A percentile compares a stretch with the other conserved stretches of the same genome.
These are phyloP conservation scores for Botrytis squamosa DNA, from an alignment of 2,329 filamentous ascomycete genomes.

Conservation along the genomic window DNA sequence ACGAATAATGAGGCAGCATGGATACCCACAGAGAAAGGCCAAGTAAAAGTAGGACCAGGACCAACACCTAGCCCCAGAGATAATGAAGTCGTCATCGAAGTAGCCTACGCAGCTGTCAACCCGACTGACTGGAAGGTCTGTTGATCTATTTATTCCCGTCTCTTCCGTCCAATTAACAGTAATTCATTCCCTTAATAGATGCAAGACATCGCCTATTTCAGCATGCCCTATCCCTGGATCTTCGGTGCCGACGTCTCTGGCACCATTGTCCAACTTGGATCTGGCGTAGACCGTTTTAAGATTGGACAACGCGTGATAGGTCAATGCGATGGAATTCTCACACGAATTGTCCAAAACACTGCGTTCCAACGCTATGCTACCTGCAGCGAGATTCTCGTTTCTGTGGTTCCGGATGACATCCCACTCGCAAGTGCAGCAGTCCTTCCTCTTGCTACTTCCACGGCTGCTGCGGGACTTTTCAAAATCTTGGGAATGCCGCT, in stretches of 20 bases:
- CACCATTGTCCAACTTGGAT: slow-evolving; percentile 42
- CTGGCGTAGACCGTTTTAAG: slow-evolving; percentile 46
- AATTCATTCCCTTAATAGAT: slow-evolving; percentile 18
- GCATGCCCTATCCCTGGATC: slow-evolving; percentile 29
- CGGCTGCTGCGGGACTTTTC: slow-evolving; percentile 40
- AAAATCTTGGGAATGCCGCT: slow-evolving; percentile 24
- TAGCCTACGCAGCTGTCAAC: slow-evolving; percentile 43
- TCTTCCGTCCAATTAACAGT: slow-evolving; percentile 31
- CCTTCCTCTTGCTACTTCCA: slow-evolving; percentile 40
- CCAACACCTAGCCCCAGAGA: slow-evolving; percentile 38
- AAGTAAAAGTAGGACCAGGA: slow-evolving; percentile 40
- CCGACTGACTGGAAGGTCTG: slow-evolving; percentile 42
- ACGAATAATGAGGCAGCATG: slow-evolving; percentile 32
- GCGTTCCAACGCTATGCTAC: slow-evolving; percentile 40
- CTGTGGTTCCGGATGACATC: slow-evolving; percentile 35
- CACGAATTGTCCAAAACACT: slow-evolving; percentile 30
- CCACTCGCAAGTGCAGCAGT: slow-evolving; percentile 40
- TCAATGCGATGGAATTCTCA: slow-evolving; percentile 33
- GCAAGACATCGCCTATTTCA: slow-evolving; percentile 25
- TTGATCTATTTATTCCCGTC: slow-evolving; percentile 26
- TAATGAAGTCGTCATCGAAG: slow-evolving; percentile 41
- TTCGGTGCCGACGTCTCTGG: slow-evolving; percentile 36
- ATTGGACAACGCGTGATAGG: slow-evolving; percentile 33
- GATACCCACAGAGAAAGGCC: slow-evolving; percentile 36
- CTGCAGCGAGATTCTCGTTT: slow-evolving; percentile 31